Evolutionary conservation across 1,284 basidiomycete genomes (phyloP), one percentile per base, ranked within the genome.

Genomic region (Marasmius tenuissimus): DNA sequence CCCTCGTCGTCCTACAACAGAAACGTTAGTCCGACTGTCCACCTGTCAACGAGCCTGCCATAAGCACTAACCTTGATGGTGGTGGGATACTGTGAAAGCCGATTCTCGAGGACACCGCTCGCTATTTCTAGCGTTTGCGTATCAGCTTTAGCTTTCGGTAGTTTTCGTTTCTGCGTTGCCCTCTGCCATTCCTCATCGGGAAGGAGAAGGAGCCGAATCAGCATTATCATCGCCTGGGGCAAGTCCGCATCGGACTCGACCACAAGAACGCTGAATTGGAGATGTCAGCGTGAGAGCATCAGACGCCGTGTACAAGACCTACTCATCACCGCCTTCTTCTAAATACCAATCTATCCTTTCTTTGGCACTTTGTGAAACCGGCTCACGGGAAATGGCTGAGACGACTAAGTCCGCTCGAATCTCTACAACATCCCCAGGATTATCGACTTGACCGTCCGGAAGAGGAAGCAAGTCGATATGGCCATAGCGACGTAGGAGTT

Each of bases 311-410:
- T 42, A 22, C 50, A 58, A 27, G 8, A 83, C 92, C 71, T 70
- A 96, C 95, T 98, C 95, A 65, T 97, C 95, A 18, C 92, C 88
- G 2, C 92, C 93, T 71, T 91, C 86, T 66, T 96, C 93, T 8
- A 97, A 78, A 92, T 94, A 96, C 87, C 91, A 95, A 65, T 97
- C 93, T 9, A 96, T 88, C 18, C 93, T 82, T 63, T 86, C 85
- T 61, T 81, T 77, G 33, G 75, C 68, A 38, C 64, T 63, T 49
- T 67, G 61, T 6, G 62, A 66, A 22, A 53, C 64, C 50, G 59
- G 67, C 56, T 73, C 69, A 38, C 70, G 67, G 34, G 66, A 68
- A 3, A 85, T 76, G 16, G 79, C 75, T 4, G 83, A 76, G 5
- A 96, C 82, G 3, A 94, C 78, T n/a, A 91, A 73, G 73, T 94